phyloP scores from a whole-genome alignment of 2,329 filamentous ascomycete genomes.

The Gaeumannomyces tritici region DNA sequence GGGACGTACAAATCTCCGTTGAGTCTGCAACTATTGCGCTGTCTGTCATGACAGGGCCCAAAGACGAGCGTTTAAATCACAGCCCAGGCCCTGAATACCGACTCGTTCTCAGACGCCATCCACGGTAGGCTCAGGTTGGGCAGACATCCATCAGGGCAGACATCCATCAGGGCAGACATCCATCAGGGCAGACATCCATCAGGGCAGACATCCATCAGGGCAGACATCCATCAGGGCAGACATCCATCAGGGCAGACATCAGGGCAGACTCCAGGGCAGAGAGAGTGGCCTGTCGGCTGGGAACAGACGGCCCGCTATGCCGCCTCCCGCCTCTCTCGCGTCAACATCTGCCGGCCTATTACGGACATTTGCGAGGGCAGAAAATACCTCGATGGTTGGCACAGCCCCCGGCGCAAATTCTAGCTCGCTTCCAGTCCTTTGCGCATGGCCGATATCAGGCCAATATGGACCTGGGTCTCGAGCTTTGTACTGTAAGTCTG shows the following conservation, averaged over 20 bases:
- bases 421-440: conserved; percentile 1
- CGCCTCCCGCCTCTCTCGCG: not conserved
- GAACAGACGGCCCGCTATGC: not conserved
- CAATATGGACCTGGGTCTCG: conserved; percentile 6
- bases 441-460: conserved; percentile 6
- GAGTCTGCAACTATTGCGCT: not conserved
- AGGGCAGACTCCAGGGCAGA: not conserved
- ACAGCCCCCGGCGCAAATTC: not conserved
- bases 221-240: not conserved
- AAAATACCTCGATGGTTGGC: not conserved
- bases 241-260: no score
- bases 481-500: not conserved
- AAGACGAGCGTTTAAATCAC: not conserved
- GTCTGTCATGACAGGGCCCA: not conserved
- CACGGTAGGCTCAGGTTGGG: not conserved
- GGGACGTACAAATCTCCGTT: not conserved
- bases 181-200: not conserved
- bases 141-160: not conserved
- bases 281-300: not conserved
- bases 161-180: not conserved
- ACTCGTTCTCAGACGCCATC: not conserved
- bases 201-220: not conserved
- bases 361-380: not conserved
- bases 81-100: not conserved
- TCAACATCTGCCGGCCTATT: not conserved